Conservation (phyloP, 1,139 yeast genomes). For the Saccharomyces hybrid region DNA sequence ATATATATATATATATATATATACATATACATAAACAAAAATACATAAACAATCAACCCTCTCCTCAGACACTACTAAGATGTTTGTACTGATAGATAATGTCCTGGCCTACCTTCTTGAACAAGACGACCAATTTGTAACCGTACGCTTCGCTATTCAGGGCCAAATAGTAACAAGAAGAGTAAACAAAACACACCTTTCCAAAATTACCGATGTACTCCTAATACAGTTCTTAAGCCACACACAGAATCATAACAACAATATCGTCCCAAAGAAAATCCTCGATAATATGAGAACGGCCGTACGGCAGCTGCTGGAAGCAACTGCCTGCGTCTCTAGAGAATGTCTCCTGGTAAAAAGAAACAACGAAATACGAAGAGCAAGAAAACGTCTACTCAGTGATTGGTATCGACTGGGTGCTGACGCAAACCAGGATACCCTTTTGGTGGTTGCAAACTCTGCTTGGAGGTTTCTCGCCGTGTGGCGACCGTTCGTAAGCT, state of each 20-base stretch:
- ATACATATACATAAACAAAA: background rate
- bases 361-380: constrained; percentile 59
- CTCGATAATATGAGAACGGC: constrained; percentile 71
- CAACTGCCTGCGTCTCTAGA: constrained; percentile 78
- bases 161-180: constrained; percentile 3
- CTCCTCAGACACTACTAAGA: constrained; percentile 53
- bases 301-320: constrained; percentile 64
- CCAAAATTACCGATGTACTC: constrained; percentile 58
- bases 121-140: background rate
- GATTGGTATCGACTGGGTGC: constrained; percentile 88
- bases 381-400: constrained; percentile 73
- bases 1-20: background rate
- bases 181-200: constrained; percentile 23
- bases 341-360: constrained; percentile 70
- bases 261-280: constrained; percentile 26
- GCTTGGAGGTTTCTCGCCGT: background rate
- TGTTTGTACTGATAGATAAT: constrained; percentile 1
- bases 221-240: constrained; percentile 64
- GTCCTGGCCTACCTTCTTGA: constrained; percentile 1
- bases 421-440: constrained; percentile 59
- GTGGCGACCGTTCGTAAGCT: constrained; percentile 42
- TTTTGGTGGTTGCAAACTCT: background rate
- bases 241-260: constrained; percentile 45
- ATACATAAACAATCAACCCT: constrained; percentile 2
- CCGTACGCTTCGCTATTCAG: constrained; percentile 6